phyloP scores from a whole-genome alignment of 768 basidiomycete genomes.

The Boletus rubroflammeus region DNA sequence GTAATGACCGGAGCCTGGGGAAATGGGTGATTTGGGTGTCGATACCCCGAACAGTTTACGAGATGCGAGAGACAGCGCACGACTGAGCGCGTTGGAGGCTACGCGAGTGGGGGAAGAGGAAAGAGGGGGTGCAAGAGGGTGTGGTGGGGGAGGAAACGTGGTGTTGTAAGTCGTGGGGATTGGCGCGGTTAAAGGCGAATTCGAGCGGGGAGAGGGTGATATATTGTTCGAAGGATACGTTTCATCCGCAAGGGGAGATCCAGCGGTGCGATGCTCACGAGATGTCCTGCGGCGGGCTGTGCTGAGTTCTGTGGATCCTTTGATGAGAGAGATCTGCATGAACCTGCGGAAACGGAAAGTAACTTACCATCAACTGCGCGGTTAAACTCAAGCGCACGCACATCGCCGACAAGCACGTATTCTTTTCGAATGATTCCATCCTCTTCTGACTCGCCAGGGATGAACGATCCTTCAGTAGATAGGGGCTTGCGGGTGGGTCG shows the following conservation, averaged over 20 bases:
- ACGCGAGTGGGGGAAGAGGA: slow-evolving; percentile 67
- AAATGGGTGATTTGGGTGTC: slow-evolving; percentile 37
- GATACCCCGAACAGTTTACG: slow-evolving; percentile 74
- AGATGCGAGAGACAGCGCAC: slow-evolving; percentile 75
- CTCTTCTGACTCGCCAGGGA: slow-evolving; percentile 82
- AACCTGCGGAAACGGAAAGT: background rate
- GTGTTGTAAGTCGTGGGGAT: slow-evolving; percentile 34
- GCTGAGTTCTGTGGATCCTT: slow-evolving; percentile 52
- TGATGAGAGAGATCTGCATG: slow-evolving; percentile 12
- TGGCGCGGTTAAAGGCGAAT: slow-evolving; percentile 22
- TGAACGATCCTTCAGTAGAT: slow-evolving; percentile 60
- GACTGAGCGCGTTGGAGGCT: slow-evolving; percentile 70
- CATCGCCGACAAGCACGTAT: slow-evolving; percentile 93
- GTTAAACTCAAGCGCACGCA: slow-evolving; percentile 87
- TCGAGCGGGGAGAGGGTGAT: slow-evolving; percentile 22
- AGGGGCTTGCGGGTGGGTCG: slow-evolving; percentile 25
- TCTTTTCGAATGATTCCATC: slow-evolving; percentile 78
- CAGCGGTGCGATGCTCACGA: slow-evolving; percentile 50
- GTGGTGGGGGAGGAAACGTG: slow-evolving; percentile 67
- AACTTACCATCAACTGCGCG: slow-evolving; percentile 82
- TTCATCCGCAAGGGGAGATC: slow-evolving; percentile 49
- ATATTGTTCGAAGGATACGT: slow-evolving; percentile 36
- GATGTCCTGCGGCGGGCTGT: slow-evolving; percentile 56
- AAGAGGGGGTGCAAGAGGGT: slow-evolving; percentile 47
- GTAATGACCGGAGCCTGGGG: slow-evolving; percentile 35